Evolutionary conservation across 2,329 filamentous ascomycete genomes (phyloP).

Genomic region (Karstenula rhodostoma): DNA sequence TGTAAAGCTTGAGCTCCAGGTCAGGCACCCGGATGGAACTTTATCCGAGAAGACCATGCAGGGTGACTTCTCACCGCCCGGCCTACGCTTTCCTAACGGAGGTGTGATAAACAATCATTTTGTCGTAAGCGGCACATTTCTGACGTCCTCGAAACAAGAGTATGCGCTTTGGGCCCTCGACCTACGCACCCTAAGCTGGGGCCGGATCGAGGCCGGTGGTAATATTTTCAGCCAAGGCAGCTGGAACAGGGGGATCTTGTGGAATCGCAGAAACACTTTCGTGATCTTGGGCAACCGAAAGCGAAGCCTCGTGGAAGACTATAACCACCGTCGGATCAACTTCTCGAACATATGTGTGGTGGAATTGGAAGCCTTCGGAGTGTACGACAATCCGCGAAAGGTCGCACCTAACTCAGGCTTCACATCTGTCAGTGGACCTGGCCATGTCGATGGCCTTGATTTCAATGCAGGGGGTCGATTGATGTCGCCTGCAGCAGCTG

Average conservation of each 20-base stretch:
- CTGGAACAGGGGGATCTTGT: conserved; percentile 95
- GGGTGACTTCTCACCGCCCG: conserved; percentile 84
- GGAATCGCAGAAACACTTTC: conserved; percentile 93
- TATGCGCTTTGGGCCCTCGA: conserved; percentile 97
- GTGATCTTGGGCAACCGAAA: conserved; percentile 95
- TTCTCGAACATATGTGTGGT: conserved; percentile 97
- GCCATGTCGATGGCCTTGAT: conserved; percentile 61
- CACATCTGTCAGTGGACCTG: conserved; percentile 78
- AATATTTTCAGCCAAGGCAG: conserved; percentile 96
- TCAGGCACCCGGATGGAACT: conserved; percentile 82
- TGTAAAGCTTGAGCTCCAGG: conserved; percentile 92
- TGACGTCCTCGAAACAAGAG: conserved; percentile 97
- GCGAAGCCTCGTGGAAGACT: conserved; percentile 93
- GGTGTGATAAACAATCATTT: conserved; percentile 96
- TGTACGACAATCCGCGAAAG: conserved; percentile 93
- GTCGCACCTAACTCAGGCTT: conserved; percentile 81
- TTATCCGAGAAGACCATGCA: conserved; percentile 90
- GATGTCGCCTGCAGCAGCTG: conserved; percentile 80
- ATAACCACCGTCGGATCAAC: conserved; percentile 97
- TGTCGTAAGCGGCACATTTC: conserved; percentile 94
- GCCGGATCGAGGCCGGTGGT: conserved; percentile 89
- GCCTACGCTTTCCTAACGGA: conserved; percentile 93
- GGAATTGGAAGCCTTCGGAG: conserved; percentile 93
- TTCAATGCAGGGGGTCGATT: conserved; percentile 76
- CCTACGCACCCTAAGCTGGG: conserved; percentile 87